Percentiles rank a stretch among this genome's conserved stretches.
Evolutionary conservation across 495 filamentous ascomycete genomes (phyloP).

Genomic region (Aspergillus conjunctus): DNA sequence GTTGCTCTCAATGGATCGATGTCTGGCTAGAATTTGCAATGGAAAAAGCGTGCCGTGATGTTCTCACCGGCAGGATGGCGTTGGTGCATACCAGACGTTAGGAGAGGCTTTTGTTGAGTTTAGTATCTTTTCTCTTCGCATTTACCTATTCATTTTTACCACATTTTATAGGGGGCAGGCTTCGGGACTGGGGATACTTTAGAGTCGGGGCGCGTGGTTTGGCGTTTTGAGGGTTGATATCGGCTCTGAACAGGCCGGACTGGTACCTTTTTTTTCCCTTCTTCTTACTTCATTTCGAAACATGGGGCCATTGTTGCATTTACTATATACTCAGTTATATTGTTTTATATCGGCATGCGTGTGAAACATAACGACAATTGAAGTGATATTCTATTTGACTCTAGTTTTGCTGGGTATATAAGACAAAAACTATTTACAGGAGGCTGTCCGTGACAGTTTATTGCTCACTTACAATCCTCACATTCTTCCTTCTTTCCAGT

Average conservation of each 20-base stretch:
- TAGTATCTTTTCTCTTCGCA: slow-evolving; percentile 11
- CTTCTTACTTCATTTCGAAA: slow-evolving; percentile 10
- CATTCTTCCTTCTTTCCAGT: slow-evolving; percentile 27
- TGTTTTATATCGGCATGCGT: slow-evolving; percentile 17
- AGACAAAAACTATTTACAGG: background rate
- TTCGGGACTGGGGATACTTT: slow-evolving; percentile 19
- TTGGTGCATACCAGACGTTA: background rate
- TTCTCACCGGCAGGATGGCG: background rate
- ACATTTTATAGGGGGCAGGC: slow-evolving; percentile 12
- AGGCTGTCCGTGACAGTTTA: slow-evolving; percentile 19
- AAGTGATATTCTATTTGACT: slow-evolving; percentile 13
- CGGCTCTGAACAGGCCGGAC: slow-evolving; percentile 8
- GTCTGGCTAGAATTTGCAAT: too few species aligned
- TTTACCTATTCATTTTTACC: background rate
- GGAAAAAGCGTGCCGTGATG: background rate
- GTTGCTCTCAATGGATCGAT: too few species aligned
- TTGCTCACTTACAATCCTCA: slow-evolving; percentile 45
- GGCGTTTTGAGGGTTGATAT: slow-evolving; percentile 20
- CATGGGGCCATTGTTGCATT: slow-evolving; percentile 10
- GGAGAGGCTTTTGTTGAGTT: slow-evolving; percentile 2
- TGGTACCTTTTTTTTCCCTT: slow-evolving; percentile 10
- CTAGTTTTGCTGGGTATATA: background rate
- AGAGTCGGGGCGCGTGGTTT: slow-evolving; percentile 23
- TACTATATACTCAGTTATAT: slow-evolving; percentile 13
- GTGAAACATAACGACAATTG: slow-evolving; percentile 20